Evolutionary conservation across 306 rosid species (phyloP).

Genomic region (Nissolia schottii): DNA sequence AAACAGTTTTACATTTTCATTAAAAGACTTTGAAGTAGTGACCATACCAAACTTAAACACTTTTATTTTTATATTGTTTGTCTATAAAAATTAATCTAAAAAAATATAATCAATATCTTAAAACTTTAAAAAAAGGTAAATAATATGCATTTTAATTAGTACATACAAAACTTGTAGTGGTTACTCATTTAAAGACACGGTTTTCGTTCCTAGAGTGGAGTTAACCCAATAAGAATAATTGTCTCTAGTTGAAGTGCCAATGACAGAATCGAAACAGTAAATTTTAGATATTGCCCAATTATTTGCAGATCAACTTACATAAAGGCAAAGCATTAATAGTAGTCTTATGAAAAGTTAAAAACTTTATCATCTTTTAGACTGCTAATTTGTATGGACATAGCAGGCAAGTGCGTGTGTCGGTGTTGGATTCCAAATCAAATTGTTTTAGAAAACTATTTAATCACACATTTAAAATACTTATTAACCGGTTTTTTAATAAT

Average conservation of each 20-base stretch:
- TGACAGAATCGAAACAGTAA: not conserved
- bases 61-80: too few species aligned
- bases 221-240: not conserved
- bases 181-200: not conserved
- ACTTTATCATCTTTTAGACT: constrained; percentile 16
- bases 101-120: too few species aligned
- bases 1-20: too few species aligned
- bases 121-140: too few species aligned
- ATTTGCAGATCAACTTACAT: not conserved
- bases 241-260: not conserved
- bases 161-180: too few species aligned
- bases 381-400: constrained; percentile 17
- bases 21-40: too few species aligned
- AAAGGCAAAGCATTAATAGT: not conserved
- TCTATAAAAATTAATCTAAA: too few species aligned
- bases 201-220: not conserved
- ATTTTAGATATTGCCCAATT: not conserved
- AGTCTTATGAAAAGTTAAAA: not conserved
- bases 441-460: too few species aligned
- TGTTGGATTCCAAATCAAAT: not conserved
- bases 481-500: not conserved
- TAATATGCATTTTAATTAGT: too few species aligned
- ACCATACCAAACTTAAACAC: too few species aligned
- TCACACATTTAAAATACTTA: not conserved
- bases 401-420: not conserved